These are phyloP conservation scores for Blepharisma stoltei DNA, from an alignment of 73 alveolate genomes.

Conservation along the genomic window DNA sequence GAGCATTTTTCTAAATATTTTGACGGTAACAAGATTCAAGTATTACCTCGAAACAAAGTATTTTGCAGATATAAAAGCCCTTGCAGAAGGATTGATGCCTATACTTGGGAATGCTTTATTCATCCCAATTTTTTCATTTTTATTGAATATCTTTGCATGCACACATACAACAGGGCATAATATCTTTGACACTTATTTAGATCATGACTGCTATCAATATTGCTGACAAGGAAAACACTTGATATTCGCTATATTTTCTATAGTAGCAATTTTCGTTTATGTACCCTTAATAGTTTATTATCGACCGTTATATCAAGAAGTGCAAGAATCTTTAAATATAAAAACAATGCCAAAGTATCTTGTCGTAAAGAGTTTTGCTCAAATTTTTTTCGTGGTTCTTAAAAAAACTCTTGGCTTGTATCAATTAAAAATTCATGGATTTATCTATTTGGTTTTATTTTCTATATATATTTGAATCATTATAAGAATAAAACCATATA, in stretches of 20 bases:
- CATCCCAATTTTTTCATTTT: not conserved
- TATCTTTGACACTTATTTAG: not conserved
- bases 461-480: no score
- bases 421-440: no score
- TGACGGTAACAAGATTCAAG: not conserved
- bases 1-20: not conserved
- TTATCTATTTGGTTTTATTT: no score
- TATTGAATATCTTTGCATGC: not conserved
- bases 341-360: not conserved
- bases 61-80: not conserved
- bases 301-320: not conserved
- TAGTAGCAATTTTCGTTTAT: not conserved
- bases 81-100: not conserved
- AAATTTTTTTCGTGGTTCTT: not conserved
- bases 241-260: not conserved
- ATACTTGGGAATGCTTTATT: not conserved
- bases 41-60: not conserved
- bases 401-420: not conserved
- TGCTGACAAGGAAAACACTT: not conserved
- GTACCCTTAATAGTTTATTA: not conserved
- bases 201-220: not conserved
- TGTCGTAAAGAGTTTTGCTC: not conserved
- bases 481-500: no score
- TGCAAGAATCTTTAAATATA: not conserved
- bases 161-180: not conserved